Evolutionary conservation across 164 flowering plant species (phyloP).

Genomic region (Buxus sempervirens): DNA sequence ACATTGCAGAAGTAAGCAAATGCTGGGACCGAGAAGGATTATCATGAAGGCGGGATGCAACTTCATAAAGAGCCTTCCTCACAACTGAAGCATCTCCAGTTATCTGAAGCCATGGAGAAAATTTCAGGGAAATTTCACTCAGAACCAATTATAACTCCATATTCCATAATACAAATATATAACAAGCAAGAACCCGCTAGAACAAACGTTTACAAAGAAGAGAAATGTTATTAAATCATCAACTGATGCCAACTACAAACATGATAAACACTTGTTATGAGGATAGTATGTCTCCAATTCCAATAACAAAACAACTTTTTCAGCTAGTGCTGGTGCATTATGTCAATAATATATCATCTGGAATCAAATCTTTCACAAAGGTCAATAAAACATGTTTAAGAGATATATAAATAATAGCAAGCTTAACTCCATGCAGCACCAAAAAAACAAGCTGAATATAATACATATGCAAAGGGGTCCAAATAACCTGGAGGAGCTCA

Average conservation of each 20-base stretch:
- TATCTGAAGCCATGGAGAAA: slow-evolving; percentile 36
- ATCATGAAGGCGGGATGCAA: slow-evolving; percentile 76
- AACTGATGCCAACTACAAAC: not conserved
- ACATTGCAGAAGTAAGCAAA: slow-evolving; percentile 52
- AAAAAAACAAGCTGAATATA: not conserved
- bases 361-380: too few species aligned
- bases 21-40: slow-evolving; percentile 92
- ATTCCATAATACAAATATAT: not conserved
- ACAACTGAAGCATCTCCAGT: slow-evolving; percentile 66
- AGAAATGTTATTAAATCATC: not conserved
- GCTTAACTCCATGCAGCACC: not conserved
- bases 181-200: not conserved
- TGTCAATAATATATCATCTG: too few species aligned
- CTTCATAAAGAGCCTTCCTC: slow-evolving; percentile 60
- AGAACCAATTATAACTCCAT: not conserved
- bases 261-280: not conserved
- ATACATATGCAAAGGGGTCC: not conserved
- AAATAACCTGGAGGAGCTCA: slow-evolving; percentile 87
- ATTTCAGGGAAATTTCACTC: not conserved
- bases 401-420: not conserved
- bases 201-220: not conserved
- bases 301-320: too few species aligned
- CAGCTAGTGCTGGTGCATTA: too few species aligned
- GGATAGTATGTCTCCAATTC: too few species aligned
- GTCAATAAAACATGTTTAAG: not conserved